These are phyloP conservation scores for Dryas alaskensis DNA, from an alignment of 306 rosid genomes.

Conservation along the genomic window DNA sequence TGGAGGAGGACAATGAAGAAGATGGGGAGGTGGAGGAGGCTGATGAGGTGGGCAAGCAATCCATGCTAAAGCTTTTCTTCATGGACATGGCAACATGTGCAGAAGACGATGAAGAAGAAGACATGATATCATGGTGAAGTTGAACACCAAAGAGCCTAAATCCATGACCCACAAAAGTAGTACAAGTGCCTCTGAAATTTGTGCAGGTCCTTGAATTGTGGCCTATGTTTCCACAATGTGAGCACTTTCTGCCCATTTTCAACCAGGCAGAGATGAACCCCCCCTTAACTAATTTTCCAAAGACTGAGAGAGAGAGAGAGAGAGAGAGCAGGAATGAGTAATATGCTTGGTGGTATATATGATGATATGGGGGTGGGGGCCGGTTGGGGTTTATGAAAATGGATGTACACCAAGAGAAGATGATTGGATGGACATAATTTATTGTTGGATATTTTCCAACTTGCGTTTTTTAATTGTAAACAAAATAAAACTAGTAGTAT, in stretches of 20 bases:
- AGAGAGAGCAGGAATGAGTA: neutral
- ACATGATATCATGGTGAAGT: constrained; percentile 29
- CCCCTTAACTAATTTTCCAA: neutral
- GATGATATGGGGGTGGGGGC: constrained; percentile 39
- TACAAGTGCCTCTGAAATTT: constrained; percentile 31
- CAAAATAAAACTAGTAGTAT: constrained; percentile 12
- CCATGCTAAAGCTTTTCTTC: constrained; percentile 82
- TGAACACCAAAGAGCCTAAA: constrained; percentile 85
- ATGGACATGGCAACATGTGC: constrained; percentile 25
- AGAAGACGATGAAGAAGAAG: constrained; percentile 18
- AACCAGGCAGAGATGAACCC: constrained; percentile 3
- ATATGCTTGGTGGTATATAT: constrained; percentile 55
- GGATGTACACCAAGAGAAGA: constrained; percentile 55
- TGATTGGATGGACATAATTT: constrained; percentile 57
- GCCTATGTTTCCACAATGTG: constrained; percentile 91
- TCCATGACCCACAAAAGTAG: constrained; percentile 29
- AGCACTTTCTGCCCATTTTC: constrained; percentile 92
- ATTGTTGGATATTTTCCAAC: constrained; percentile 38
- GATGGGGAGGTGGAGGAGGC: constrained; percentile 44
- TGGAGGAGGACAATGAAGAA: constrained; percentile 25
- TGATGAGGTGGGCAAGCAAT: constrained; percentile 43
- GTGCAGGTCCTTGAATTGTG: constrained; percentile 95
- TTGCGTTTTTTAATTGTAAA: constrained; percentile 9
- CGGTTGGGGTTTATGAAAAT: constrained; percentile 46
- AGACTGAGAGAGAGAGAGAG: neutral